Evolutionary conservation across 257 asterid species (phyloP).

Genomic region (Capsicum chinense): DNA sequence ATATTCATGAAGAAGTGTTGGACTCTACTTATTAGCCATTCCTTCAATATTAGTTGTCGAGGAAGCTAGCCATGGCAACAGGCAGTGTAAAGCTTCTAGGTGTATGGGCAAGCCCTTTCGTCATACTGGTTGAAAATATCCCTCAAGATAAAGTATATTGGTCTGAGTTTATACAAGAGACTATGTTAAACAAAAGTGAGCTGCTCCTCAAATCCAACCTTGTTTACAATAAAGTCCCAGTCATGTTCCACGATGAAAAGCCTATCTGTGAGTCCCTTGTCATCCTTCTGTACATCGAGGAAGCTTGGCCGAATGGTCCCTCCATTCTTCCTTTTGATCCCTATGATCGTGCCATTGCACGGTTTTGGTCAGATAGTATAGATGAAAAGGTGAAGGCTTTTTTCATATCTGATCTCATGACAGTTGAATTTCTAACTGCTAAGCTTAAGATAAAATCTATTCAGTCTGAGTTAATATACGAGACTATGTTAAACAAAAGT

Average conservation of each 20-base stretch:
- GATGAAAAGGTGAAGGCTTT: conserved; percentile 38
- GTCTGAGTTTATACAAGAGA: conserved; percentile 32
- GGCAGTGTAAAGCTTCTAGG: conserved; percentile 29
- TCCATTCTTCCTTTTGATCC: conserved; percentile 43
- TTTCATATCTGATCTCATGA: neutral
- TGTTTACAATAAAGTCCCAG: conserved; percentile 43
- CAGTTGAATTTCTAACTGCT: neutral
- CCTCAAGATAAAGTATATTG: conserved; percentile 40
- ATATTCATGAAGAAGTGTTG: neutral
- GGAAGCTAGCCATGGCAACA: neutral
- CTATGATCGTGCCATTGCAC: conserved; percentile 42
- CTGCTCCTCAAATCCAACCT: conserved; percentile 47
- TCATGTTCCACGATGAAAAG: conserved; percentile 40
- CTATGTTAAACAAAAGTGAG: conserved; percentile 38
- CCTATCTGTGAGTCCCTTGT: conserved; percentile 44
- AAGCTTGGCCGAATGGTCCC: conserved; percentile 40
- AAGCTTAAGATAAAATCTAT: conserved; percentile 39
- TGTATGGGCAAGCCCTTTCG: conserved; percentile 30
- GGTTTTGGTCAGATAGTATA: conserved; percentile 47
- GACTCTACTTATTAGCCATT: neutral
- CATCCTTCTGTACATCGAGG: conserved; percentile 47
- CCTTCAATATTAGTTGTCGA: neutral
- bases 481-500: conserved; percentile 32
- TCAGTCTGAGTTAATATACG: conserved; percentile 32
- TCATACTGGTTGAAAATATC: conserved; percentile 40